Evolutionary conservation across 805 yeast species (phyloP), one percentile per base, ranked within the genome.

Genomic region (Metschnikowia sp.): DNA sequence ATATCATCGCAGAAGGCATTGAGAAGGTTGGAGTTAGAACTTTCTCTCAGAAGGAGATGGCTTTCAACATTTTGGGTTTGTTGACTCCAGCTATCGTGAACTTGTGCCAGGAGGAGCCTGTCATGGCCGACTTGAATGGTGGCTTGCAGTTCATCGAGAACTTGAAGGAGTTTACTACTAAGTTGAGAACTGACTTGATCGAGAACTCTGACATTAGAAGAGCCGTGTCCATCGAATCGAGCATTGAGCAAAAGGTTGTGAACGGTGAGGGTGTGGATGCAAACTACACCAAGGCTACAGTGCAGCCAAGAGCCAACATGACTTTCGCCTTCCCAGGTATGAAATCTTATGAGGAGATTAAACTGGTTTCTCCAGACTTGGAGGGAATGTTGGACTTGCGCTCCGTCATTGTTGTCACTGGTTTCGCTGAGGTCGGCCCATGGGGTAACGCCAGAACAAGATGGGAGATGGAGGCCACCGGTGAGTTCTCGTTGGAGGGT

Each of bases 361-460:
- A 86, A 71, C 63, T 77, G 43, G 59, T 78, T 42, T 73, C 92
- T 52, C 84, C 88, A 48, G 84, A 88, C 47, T 78, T 94, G 61
- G 91, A 87, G 68, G 97, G 96, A 50, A 76, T 94, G 78, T 76
- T 94, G 58, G 97, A 94, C 66, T 83, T 92, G 64, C 97, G 91
- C 66, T 82, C 82, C 57, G 94, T 90, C 50, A 80, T 92, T 57
- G 99, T 94, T 55, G 92, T 94, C 51, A 92, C 99, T 40, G 99
- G 99, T 73, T 94, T 92, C 76, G 77, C 97, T 54, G 99, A 94
- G 75, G 98, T 94, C 59, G 95, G 97, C 65, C 99, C 99, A 63
- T 95, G 97, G 96, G 99, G 99, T 81, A 90, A 91, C 68, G 74
- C 99, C 34, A 87, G 98, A 80, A 94, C 99, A 48, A 83, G 99